Conservation (phyloP, 345 rosid species). For the Durio zibethinus region DNA sequence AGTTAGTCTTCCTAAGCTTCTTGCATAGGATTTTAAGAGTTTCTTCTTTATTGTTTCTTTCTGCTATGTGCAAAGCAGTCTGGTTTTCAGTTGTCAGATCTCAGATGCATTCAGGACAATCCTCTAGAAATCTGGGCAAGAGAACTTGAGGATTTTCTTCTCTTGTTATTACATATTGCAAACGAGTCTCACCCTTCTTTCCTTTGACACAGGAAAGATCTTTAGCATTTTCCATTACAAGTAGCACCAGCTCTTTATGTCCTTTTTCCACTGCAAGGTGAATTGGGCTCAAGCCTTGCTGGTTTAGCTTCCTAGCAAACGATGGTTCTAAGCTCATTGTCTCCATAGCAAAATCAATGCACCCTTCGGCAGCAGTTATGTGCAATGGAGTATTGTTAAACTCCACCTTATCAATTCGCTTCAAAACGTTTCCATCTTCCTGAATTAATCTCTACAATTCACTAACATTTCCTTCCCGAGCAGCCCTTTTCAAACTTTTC, state of each 20-base stretch:
- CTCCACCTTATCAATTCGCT: conserved; percentile 3
- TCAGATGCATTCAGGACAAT: conserved; percentile 19
- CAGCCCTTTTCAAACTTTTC: not conserved
- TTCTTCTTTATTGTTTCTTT: not conserved
- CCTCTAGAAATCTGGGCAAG: conserved; percentile 19
- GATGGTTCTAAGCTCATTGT: conserved; percentile 23
- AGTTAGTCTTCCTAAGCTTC: not conserved
- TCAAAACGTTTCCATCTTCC: not conserved
- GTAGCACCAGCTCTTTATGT: not conserved
- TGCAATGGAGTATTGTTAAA: conserved; percentile 8
- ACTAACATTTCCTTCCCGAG: not conserved
- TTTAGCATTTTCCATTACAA: not conserved
- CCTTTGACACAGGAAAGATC: conserved; percentile 11
- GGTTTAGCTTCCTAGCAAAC: conserved; percentile 22
- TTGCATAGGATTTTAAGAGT: conserved; percentile 18
- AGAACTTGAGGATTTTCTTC: not conserved
- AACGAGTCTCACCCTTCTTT: conserved; percentile 29
- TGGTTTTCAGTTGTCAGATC: conserved; percentile 22
- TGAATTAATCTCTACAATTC: conserved; percentile 1
- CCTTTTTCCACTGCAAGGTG: conserved; percentile 19
- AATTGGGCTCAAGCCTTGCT: conserved; percentile 15
- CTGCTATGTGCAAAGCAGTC: conserved; percentile 28
- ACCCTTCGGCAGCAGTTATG: conserved; percentile 8
- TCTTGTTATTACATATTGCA: conserved; percentile 14
- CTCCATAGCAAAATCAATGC: conserved; percentile 17